A percentile compares a stretch with the other conserved stretches of the same genome.
These are phyloP conservation scores for Aquilaria agallochum DNA, from an alignment of 441 rosid genomes.

Conservation along the genomic window DNA sequence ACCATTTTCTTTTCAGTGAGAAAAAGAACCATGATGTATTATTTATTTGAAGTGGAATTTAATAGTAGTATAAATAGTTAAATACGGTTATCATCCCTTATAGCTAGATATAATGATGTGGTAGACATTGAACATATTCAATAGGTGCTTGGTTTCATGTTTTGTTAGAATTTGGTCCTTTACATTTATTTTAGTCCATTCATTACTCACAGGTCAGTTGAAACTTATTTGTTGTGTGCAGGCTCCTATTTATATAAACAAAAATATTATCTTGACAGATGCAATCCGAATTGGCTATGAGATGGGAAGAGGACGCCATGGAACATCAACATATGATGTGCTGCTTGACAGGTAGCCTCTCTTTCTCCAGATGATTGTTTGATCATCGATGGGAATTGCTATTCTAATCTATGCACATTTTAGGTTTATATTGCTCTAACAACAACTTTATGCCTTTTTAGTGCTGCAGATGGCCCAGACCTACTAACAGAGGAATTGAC, in stretches of 20 bases:
- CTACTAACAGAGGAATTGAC: slow-evolving; percentile 63
- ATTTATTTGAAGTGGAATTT: too few relatives aligned
- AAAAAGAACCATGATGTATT: too few relatives aligned
- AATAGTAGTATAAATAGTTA: too few relatives aligned
- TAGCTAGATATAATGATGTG: too few relatives aligned
- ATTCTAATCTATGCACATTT: slow-evolving; percentile 11
- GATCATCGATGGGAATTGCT: not conserved
- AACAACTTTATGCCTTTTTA: slow-evolving; percentile 28
- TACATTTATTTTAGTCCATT: too few relatives aligned
- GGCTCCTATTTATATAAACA: slow-evolving; percentile 87
- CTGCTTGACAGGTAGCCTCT: slow-evolving; percentile 69
- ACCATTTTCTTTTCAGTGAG: too few relatives aligned
- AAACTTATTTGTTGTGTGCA: slow-evolving; percentile 27
- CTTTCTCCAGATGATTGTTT: too few relatives aligned
- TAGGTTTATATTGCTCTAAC: slow-evolving; percentile 24
- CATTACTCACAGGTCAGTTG: not conserved
- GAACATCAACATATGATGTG: slow-evolving; percentile 63
- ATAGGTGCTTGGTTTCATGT: too few relatives aligned
- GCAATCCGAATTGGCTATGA: slow-evolving; percentile 78
- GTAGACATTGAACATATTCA: too few relatives aligned
- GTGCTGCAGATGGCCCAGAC: slow-evolving; percentile 79
- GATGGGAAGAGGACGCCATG: slow-evolving; percentile 38
- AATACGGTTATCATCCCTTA: too few relatives aligned
- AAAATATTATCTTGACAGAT: slow-evolving; percentile 67
- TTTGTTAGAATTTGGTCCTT: too few relatives aligned